Conservation (phyloP, 495 filamentous ascomycete genomes). For the Penicillium desertorum region DNA sequence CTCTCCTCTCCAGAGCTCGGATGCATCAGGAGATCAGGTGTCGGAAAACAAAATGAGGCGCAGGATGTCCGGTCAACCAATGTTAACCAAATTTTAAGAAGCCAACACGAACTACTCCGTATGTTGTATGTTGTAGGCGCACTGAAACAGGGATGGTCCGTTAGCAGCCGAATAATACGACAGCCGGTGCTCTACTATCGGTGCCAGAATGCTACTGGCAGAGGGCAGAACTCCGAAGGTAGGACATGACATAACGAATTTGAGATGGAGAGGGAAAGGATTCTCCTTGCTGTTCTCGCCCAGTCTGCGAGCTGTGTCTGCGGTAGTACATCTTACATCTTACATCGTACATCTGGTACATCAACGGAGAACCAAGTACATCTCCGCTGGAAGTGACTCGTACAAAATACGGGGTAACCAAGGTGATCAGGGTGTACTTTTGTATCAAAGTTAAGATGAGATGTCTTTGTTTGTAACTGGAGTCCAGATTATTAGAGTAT, state of each 20-base stretch:
- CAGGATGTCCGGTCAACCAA: conserved; percentile 26
- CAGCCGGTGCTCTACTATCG: conserved; percentile 1
- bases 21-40: conserved; percentile 24
- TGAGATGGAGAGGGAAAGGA: conserved; percentile 15
- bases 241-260: conserved; percentile 30
- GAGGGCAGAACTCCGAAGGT: conserved; percentile 17
- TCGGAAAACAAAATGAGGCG: conserved; percentile 15
- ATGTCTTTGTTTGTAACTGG: neutral
- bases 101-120: neutral
- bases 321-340: neutral
- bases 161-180: conserved; percentile 1
- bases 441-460: neutral
- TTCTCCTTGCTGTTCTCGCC: conserved; percentile 24
- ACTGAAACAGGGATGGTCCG: conserved; percentile 17
- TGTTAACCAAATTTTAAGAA: conserved; percentile 4
- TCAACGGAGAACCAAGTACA: neutral
- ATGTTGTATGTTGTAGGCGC: neutral
- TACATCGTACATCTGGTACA: conserved; percentile 9
- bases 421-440: neutral
- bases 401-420: neutral
- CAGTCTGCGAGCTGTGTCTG: conserved; percentile 1
- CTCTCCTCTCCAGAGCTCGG: conserved; percentile 16
- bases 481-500: neutral
- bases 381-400: conserved; percentile 8
- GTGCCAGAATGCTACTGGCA: conserved; percentile 2